These are phyloP conservation scores for Myxozyma geophila DNA, from an alignment of 805 yeast genomes.

Conservation along the genomic window DNA sequence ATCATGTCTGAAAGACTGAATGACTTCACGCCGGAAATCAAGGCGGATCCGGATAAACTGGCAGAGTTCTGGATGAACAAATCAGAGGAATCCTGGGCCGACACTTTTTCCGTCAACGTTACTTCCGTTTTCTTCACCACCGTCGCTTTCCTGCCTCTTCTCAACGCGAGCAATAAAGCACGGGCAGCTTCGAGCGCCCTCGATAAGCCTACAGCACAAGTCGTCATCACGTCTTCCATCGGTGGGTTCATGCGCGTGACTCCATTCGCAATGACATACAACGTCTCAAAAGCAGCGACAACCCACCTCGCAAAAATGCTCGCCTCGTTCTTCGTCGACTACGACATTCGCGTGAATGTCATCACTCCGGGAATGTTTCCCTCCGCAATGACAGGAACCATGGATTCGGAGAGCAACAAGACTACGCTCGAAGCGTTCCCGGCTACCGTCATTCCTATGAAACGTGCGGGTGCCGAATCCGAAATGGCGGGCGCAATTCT, in stretches of 20 bases:
- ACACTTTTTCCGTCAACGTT: conserved; percentile 34
- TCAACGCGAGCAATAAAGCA: conserved; percentile 34
- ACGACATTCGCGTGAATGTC: conserved; percentile 61
- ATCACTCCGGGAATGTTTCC: conserved; percentile 69
- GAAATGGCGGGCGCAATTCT: conserved; percentile 73
- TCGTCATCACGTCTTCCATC: conserved; percentile 35
- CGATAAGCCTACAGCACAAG: conserved; percentile 29
- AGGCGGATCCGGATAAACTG: conserved; percentile 24
- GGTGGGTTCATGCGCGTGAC: conserved; percentile 34
- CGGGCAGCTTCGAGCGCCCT: not conserved
- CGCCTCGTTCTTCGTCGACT: conserved; percentile 31
- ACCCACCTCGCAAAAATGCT: conserved; percentile 36
- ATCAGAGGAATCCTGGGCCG: conserved; percentile 32
- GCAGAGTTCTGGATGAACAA: conserved; percentile 26
- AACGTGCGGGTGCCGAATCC: conserved; percentile 65
- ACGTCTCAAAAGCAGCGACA: conserved; percentile 36
- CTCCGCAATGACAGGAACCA: conserved; percentile 58
- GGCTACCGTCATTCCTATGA: conserved; percentile 56
- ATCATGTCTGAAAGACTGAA: conserved; percentile 20
- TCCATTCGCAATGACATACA: conserved; percentile 33
- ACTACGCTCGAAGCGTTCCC: conserved; percentile 47
- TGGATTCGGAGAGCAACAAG: conserved; percentile 45
- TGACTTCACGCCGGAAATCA: conserved; percentile 20
- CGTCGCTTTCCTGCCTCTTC: conserved; percentile 35
- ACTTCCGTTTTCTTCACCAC: conserved; percentile 36